Evolutionary conservation across 768 basidiomycete species (phyloP), one percentile per base, ranked within the genome.

Genomic region (Coprinopsis marcescibilis): DNA sequence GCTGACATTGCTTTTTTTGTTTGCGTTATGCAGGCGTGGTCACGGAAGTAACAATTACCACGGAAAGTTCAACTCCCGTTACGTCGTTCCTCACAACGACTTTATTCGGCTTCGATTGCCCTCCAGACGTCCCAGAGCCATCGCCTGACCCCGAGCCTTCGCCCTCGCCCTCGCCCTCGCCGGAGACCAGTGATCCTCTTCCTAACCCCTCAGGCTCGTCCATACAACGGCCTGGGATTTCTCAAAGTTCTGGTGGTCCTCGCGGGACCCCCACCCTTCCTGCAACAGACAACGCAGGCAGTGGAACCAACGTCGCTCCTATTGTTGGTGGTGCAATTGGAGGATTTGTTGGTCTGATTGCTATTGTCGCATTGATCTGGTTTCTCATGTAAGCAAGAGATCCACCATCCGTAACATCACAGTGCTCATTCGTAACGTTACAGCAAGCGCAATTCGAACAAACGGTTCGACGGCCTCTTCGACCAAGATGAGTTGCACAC

Each of bases 241-340:
- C 20, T 40, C 38, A 8, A 20, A 8, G 20, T 5, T 23, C 17
- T 20, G 8, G 17, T 40, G 20, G 7, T 20, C 21, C 35, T 30
- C 24, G 12, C 4, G 42, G 35, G 10, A 25, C 32, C 3, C 7
- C 39, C 29, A 45, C 45, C 13, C 5, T 46, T 15, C 21, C 41
- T 15, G 25, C 40, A 12, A 33, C 46, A 26, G 29, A 32, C 15
- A 24, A 23, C 7, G 26, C 20, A 13, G 49, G 27, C 19, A 20
- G 4, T 5, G 27, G 19, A 4, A 47, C 33, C 25, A 43, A 41
- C 30, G 20, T 43, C 6, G 47, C 15, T 7, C 36, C 48, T n/a
- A 50, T 53, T 25, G 52, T 34, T 30, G 52, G 48, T 4, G 48
- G 52, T 19, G 34, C 32, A 8, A 36, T 53, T 17, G 52, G 52